Evolutionary conservation across 176 grass and related monocot species (phyloP), one percentile per base, ranked within the genome.

Genomic region (Cenchrus purpureus): DNA sequence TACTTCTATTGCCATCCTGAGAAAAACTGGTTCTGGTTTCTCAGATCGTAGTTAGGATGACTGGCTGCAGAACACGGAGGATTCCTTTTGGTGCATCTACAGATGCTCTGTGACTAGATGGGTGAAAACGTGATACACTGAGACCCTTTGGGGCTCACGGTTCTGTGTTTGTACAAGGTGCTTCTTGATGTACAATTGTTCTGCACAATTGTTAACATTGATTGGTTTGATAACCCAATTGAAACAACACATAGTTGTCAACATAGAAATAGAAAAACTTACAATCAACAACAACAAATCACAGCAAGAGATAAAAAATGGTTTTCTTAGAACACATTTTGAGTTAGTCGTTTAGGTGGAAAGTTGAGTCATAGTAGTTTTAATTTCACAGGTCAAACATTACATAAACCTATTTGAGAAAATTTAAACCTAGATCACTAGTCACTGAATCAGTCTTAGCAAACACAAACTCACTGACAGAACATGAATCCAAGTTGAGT

Each of bases 381-480:
- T 60, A 83, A 20, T 31, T 82, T 73, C 44, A 60, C 28, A 6
- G 12, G 25, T 34, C 44, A 63, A 74, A 37, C 17, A 75, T 65
- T 61, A 63, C 48, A 75, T 51, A 13, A 52, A 65, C 31, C 49
- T 0, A 14, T 65, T 54, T 17, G 48, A 17, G 71, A 73, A 54
- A 22, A 76, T 43, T 5, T 42, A 44, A 48, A 65, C 46, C 60
- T 43, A 17, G 32, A 29, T 17, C n/a, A 34, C 3, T 37, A 2
- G 69, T 55, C 13, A 7, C 59, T 22, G 37, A 65, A 53, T 20
- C 61, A n/a, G 40, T 42, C 73, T 65, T 65, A 62, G 8, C 15
- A 50, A 64, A 52, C 10, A 49, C 5, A 75, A 76, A 56, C 82
- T 11, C 20, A 10, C 7, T 20, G 54, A 44, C 48, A 84, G 12